Evolutionary conservation across 139 green algal genomes (phyloP), one percentile per base, ranked within the genome.

Genomic region (Nannochloris sp.): DNA sequence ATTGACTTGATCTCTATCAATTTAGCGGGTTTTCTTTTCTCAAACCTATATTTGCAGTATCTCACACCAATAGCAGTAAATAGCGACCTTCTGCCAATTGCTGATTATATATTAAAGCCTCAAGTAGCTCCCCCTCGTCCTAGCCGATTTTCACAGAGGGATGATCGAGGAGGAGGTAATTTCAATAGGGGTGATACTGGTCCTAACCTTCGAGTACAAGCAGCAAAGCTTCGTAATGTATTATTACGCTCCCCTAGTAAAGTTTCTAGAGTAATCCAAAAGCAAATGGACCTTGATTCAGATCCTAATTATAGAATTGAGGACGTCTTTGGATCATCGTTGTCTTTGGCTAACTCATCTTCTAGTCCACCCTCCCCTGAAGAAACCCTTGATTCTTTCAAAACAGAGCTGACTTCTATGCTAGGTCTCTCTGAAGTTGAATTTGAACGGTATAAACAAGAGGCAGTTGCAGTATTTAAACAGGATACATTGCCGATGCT

Each of bases 341-440:
- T 51, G 42, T 27, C 42, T 19, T 19, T 51, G 42, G 42, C 19
- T 19, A 19, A 51, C 42, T 27, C 19, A 51, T 19, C 19, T 19
- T 27, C 42, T 19, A 19, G 19, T 51, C n/a, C n/a, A n/a, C n/a
- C n/a, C n/a, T n/a, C n/a, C n/a, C 42, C 42, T 19, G 42, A 51
- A 19, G 19, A 51, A 19, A 19, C 19, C 19, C 42, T 51, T 19
- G 42, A 51, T 19, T 51, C 42, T 19, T 27, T 51, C 19, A 51
- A 51, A 19, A 19, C 42, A 19, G 19, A 51, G 19, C 42, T 51
- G 19, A 27, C 19, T 19, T 19, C 19, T 19, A 51, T 51, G 42
- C 19, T 51, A 19, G 42, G 42, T 19, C 42, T 51, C 19, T 46
- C 32, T 4, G 63, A 70, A n/a, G 63, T 55, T n/a, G 63, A 70